Base-by-base conservation (phyloP, 345 rosid genomes). In the Ailanthus altissimus region DNA sequence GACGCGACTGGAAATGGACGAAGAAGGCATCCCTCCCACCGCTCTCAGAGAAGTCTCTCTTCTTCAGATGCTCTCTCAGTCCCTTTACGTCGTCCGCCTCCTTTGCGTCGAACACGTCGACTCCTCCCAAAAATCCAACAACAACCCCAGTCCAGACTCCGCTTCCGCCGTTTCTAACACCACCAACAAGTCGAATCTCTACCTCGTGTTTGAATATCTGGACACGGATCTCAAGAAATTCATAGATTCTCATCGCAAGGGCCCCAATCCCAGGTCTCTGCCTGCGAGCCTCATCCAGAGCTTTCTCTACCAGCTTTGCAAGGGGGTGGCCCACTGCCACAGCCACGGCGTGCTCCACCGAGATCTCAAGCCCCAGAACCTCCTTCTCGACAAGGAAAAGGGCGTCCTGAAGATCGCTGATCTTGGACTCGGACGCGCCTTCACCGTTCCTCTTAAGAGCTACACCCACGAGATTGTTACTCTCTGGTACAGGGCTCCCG, bases 401-500 rank as follows among this genome's bases (percentile, higher is more conserved):
- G 98, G 97, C 8, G 81, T 95, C 28, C 88, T 95, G 8, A 93
- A 95, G 82, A 93, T 93, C 61, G 99, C 97, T 1, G 99, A 95
- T 84, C 83, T 95, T 2, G 99, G 99, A 4, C 90, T 94, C 0
- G 98, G 97, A 5, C 93, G 97, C 15, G 88, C 98, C 21, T 95
- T 95, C 65, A 92, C 99, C 1, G 97, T 95, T 32, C 99, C 99
- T 73, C 88, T 95, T 23, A 95, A 94, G 88, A 84, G 93, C 28
- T 95, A 92, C 51, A 93, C 98, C 1, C 99, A 93, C 43, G 99
- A 95, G 91, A 91, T 90, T 15, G 98, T 95, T 16, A 93, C 97
- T 45, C 99, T 95, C 69, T 95, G 99, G 99, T 93, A 95, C 62
- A 78, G 98, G 65, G 97, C 99, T 42, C 98, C 99, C 0, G 99